A percentile compares a stretch with the other conserved stretches of the same genome.
Conservation (phyloP, 257 asterid genomes). For the Nicotiana undulata region DNA sequence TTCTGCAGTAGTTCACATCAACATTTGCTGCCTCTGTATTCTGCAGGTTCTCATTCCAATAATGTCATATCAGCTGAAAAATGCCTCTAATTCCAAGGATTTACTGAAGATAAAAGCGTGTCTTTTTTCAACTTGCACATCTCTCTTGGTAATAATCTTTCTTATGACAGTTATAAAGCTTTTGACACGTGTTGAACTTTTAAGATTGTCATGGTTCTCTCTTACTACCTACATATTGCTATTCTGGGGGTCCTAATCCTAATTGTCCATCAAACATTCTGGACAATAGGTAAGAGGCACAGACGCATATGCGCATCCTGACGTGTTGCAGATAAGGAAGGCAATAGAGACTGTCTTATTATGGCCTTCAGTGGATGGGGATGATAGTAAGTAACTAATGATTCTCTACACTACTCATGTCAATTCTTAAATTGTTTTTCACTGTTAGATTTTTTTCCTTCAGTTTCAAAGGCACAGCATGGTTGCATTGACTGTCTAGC, state of each 20-base stretch:
- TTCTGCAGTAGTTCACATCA: neutral
- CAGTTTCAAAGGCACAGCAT: constrained; percentile 87
- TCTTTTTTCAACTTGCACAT: constrained; percentile 67
- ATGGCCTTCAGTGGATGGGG: constrained; percentile 55
- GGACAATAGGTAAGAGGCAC: constrained; percentile 54
- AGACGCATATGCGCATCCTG: constrained; percentile 38
- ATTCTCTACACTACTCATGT: neutral
- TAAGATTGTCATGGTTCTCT: neutral
- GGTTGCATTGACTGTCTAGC: constrained; percentile 96
- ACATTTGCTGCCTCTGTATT: constrained; percentile 12
- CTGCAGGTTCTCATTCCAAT: constrained; percentile 78
- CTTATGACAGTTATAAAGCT: neutral
- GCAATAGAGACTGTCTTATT: constrained; percentile 41
- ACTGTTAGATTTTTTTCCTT: constrained; percentile 4
- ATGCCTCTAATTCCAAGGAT: constrained; percentile 46
- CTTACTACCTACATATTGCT: neutral
- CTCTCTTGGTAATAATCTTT: constrained; percentile 56
- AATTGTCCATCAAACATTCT: neutral
- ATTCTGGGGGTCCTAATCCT: neutral
- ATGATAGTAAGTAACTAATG: constrained; percentile 51
- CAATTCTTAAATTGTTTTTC: constrained; percentile 12
- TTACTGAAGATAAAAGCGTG: constrained; percentile 58
- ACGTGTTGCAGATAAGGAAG: constrained; percentile 41
- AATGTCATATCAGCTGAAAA: constrained; percentile 48
- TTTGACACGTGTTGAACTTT: neutral